These are phyloP conservation scores for Taphrina flavorubra DNA, from an alignment of 1,139 yeast species.

Conservation along the genomic window DNA sequence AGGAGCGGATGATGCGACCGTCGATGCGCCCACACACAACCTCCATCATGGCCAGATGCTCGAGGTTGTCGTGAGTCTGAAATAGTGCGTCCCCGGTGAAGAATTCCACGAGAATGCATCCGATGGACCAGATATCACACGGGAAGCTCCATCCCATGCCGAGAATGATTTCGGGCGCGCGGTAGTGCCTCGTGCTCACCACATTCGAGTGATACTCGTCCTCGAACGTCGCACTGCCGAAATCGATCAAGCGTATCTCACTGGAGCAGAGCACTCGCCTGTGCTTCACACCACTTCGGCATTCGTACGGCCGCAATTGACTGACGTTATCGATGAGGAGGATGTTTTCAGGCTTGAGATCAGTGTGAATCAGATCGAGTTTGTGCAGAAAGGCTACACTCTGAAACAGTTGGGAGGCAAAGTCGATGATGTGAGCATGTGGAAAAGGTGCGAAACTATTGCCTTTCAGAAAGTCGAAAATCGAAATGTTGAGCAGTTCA, in stretches of 20 bases:
- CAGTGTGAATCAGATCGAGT: slow-evolving; percentile 89
- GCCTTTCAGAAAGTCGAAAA: slow-evolving; percentile 86
- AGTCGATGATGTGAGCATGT: slow-evolving; percentile 82
- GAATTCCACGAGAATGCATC: slow-evolving; percentile 88
- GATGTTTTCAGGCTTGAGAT: slow-evolving; percentile 92
- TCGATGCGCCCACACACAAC: slow-evolving; percentile 58
- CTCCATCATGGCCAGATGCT: slow-evolving; percentile 95
- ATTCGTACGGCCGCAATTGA: slow-evolving; percentile 18
- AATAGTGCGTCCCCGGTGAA: slow-evolving; percentile 95
- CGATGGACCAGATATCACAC: slow-evolving; percentile 97
- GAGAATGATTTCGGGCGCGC: slow-evolving; percentile 95
- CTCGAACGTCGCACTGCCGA: slow-evolving; percentile 91
- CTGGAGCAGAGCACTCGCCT: slow-evolving; percentile 73
- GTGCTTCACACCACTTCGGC: slow-evolving; percentile 13
- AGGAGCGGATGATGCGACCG: slow-evolving; percentile 28
- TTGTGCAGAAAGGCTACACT: slow-evolving; percentile 91
- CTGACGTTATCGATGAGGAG: slow-evolving; percentile 58
- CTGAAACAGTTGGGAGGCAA: slow-evolving; percentile 81
- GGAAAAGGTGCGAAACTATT: slow-evolving; percentile 71
- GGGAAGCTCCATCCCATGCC: slow-evolving; percentile 94
- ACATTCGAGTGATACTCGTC: slow-evolving; percentile 93
- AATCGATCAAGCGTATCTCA: slow-evolving; percentile 86
- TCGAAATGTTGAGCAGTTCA: slow-evolving; percentile 79
- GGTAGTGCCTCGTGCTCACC: slow-evolving; percentile 88
- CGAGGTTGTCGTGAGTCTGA: slow-evolving; percentile 91